Evolutionary conservation across 129 eudicot genomes (phyloP).

Genomic region (Chrysanthemum lavandulifolium): DNA sequence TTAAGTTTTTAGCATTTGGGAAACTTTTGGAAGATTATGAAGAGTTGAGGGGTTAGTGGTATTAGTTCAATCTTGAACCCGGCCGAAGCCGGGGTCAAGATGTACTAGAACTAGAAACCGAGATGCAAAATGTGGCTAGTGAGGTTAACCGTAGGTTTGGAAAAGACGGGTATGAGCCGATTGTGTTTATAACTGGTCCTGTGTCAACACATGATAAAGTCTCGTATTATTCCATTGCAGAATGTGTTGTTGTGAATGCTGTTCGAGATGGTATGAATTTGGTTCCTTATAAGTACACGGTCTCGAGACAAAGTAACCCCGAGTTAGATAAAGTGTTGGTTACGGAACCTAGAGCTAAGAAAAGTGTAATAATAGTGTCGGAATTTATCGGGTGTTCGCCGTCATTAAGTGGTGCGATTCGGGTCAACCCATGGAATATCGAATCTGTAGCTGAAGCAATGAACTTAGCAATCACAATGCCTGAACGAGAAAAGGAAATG

Average conservation of each 20-base stretch:
- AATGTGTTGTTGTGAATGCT: constrained; percentile 80
- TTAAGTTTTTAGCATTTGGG: constrained; percentile 78
- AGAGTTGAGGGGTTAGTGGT: constrained; percentile 41
- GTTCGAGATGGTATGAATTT: constrained; percentile 96
- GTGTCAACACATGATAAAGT: constrained; percentile 72
- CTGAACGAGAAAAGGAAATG: constrained; percentile 60
- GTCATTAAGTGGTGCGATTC: constrained; percentile 78
- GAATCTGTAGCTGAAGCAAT: constrained; percentile 55
- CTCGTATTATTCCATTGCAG: constrained; percentile 67
- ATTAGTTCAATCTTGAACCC: constrained; percentile 42
- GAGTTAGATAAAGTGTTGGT: constrained; percentile 48
- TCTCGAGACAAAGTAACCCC: constrained; percentile 56
- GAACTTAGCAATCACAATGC: constrained; percentile 48
- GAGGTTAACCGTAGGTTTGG: constrained; percentile 57
- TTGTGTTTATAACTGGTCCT: constrained; percentile 65
- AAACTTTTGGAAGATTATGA: constrained; percentile 55
- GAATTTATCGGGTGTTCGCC: constrained; percentile 96
- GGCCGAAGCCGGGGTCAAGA: constrained; percentile 68
- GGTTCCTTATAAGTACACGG: constrained; percentile 86
- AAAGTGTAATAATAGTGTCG: constrained; percentile 77
- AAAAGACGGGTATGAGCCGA: constrained; percentile 51
- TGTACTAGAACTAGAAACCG: constrained; percentile 53
- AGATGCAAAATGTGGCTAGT: constrained; percentile 53
- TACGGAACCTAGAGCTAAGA: constrained; percentile 13
- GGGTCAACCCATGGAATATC: constrained; percentile 90